Evolutionary conservation across 2,329 filamentous ascomycete genomes (phyloP).

Genomic region (Escovopsis sp.): DNA sequence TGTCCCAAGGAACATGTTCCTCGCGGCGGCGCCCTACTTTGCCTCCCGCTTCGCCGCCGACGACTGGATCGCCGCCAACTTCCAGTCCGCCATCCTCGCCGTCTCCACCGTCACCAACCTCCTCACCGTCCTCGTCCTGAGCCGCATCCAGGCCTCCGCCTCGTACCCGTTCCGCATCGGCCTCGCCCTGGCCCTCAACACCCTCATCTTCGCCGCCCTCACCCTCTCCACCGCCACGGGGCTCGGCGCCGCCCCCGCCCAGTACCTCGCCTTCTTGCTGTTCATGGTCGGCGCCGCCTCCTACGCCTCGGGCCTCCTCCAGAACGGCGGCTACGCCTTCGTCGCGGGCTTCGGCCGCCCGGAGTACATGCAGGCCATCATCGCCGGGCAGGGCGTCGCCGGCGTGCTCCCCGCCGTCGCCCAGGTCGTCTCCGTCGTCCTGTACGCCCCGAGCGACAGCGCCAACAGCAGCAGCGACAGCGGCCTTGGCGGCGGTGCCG

Average conservation of each 20-base stretch:
- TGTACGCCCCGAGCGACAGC: slow-evolving; percentile 24
- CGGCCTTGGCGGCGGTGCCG: no score
- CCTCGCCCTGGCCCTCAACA: slow-evolving; percentile 60
- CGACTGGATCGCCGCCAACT: slow-evolving; percentile 61
- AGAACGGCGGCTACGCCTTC: slow-evolving; percentile 91
- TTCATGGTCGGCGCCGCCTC: slow-evolving; percentile 67
- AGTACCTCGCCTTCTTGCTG: slow-evolving; percentile 73
- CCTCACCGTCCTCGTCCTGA: slow-evolving; percentile 57
- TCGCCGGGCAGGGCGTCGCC: slow-evolving; percentile 85
- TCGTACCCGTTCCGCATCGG: slow-evolving; percentile 83
- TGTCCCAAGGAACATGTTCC: slow-evolving; percentile 78
- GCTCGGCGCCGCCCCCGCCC: slow-evolving; percentile 41
- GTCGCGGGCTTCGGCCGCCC: slow-evolving; percentile 70
- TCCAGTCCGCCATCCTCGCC: slow-evolving; percentile 79
- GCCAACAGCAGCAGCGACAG: slow-evolving; percentile 11
- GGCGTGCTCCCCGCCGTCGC: slow-evolving; percentile 80
- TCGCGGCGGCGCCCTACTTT: slow-evolving; percentile 90
- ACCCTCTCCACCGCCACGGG: slow-evolving; percentile 65
- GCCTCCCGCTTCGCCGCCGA: slow-evolving; percentile 61
- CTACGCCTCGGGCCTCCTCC: slow-evolving; percentile 68
- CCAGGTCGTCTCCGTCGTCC: slow-evolving; percentile 71
- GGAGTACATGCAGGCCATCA: slow-evolving; percentile 91
- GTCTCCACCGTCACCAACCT: slow-evolving; percentile 79
- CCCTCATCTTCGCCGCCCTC: slow-evolving; percentile 60
- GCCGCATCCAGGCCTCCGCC: slow-evolving; percentile 64